These are phyloP conservation scores for Friedmanniomyces simplex DNA, from an alignment of 495 filamentous ascomycete genomes.

Conservation along the genomic window DNA sequence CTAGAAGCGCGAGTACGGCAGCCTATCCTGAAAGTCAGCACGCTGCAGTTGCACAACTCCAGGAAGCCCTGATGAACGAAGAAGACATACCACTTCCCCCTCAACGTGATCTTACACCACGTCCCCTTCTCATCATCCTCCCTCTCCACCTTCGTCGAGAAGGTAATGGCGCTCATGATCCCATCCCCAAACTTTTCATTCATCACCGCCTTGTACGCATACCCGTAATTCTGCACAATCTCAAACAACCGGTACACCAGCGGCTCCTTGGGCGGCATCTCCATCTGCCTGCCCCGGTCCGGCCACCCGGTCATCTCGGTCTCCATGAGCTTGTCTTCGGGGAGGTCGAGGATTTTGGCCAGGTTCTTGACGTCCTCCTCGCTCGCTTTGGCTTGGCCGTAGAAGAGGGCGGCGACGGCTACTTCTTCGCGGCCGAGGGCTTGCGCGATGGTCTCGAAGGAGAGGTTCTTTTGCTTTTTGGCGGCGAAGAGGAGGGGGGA, in stretches of 20 bases:
- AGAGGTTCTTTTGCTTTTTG: conserved; percentile 63
- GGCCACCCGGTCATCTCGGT: conserved; percentile 62
- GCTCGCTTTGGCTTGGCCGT: conserved; percentile 77
- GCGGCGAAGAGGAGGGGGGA: conserved; percentile 70
- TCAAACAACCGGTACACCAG: conserved; percentile 91
- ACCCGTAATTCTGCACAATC: conserved; percentile 96
- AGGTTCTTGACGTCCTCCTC: conserved; percentile 68
- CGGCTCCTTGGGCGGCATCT: conserved; percentile 95
- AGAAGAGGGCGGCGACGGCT: conserved; percentile 85
- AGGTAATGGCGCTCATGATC: conserved; percentile 96
- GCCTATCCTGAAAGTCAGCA: conserved; percentile 18
- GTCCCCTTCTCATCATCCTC: conserved; percentile 77
- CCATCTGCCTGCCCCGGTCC: conserved; percentile 65
- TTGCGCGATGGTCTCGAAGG: conserved; percentile 70
- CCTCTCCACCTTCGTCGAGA: conserved; percentile 90
- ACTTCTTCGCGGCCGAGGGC: conserved; percentile 79
- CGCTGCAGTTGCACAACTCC: neutral
- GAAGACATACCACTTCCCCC: conserved; percentile 79
- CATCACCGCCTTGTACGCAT: conserved; percentile 89
- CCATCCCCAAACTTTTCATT: conserved; percentile 99
- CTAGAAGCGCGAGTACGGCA: conserved; percentile 34
- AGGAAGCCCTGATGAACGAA: neutral
- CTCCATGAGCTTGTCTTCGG: conserved; percentile 41
- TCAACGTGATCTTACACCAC: conserved; percentile 85
- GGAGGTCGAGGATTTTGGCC: conserved; percentile 53